Conservation (phyloP, 768 basidiomycete genomes). For the Tricholoma terreum region DNA sequence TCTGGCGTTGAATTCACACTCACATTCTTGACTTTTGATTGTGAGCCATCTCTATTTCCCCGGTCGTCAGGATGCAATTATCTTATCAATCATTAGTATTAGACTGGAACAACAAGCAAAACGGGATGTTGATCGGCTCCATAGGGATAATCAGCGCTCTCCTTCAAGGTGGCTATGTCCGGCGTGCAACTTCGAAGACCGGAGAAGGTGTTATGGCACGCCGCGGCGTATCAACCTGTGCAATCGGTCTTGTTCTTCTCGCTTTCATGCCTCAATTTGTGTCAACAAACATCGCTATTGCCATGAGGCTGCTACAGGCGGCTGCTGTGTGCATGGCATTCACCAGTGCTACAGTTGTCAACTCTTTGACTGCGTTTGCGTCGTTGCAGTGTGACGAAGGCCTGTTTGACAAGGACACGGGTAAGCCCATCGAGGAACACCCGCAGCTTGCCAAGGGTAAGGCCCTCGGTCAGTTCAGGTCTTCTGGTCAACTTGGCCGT, state of each 20-base stretch:
- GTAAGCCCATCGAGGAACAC: slow-evolving; percentile 52
- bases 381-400: slow-evolving; percentile 87
- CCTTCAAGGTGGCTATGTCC: slow-evolving; percentile 93
- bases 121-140: slow-evolving; percentile 78
- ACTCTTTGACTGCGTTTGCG: slow-evolving; percentile 85
- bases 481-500: slow-evolving; percentile 91
- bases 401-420: slow-evolving; percentile 50
- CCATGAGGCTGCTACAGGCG: slow-evolving; percentile 54
- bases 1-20: slow-evolving; percentile 97
- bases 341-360: slow-evolving; percentile 95
- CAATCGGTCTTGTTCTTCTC: slow-evolving; percentile 66
- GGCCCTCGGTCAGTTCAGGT: slow-evolving; percentile 83
- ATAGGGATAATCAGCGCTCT: slow-evolving; percentile 90
- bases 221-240: slow-evolving; percentile 74
- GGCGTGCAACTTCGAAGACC: slow-evolving; percentile 67
- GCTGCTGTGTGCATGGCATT: slow-evolving; percentile 87
- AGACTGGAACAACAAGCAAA: slow-evolving; percentile 87
- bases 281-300: slow-evolving; percentile 37
- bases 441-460: slow-evolving; percentile 78
- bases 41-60: slow-evolving; percentile 42
- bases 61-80: not conserved
- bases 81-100: slow-evolving; percentile 51
- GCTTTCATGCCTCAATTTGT: slow-evolving; percentile 63
- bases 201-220: slow-evolving; percentile 85
- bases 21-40: slow-evolving; percentile 89